These are phyloP conservation scores for Aspergillus oerlinghausenensis DNA, from an alignment of 2,329 filamentous ascomycete genomes.

Conservation along the genomic window DNA sequence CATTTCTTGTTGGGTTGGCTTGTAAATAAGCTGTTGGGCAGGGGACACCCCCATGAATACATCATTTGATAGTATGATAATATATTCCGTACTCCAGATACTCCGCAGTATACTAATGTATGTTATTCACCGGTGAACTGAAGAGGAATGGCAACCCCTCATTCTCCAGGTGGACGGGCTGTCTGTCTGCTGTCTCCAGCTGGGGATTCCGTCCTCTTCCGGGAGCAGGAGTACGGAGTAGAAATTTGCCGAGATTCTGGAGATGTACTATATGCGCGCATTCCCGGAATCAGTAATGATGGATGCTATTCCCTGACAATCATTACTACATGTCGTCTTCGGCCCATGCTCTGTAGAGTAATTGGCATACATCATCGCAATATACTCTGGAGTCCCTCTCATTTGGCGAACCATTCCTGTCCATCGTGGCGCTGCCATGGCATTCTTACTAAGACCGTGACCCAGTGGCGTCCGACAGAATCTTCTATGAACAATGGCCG, in stretches of 20 bases:
- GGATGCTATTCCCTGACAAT: not conserved
- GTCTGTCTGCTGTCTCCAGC: not conserved
- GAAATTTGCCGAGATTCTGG: not conserved
- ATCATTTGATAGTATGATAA: too few relatives aligned
- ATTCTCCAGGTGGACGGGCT: not conserved
- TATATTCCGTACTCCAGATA: not conserved
- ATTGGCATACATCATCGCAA: not conserved
- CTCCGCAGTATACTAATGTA: not conserved
- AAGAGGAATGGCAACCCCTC: not conserved
- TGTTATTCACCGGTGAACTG: not conserved
- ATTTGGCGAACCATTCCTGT: not conserved
- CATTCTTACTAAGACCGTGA: not conserved
- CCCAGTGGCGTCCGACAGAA: not conserved
- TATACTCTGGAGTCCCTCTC: too few relatives aligned
- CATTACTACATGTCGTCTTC: not conserved
- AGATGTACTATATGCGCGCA: too few relatives aligned
- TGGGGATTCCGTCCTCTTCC: not conserved
- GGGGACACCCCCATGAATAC: too few relatives aligned
- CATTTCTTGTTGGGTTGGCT: not conserved
- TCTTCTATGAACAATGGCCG: not conserved
- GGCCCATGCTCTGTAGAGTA: too few relatives aligned
- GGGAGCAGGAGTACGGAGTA: not conserved
- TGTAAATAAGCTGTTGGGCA: too few relatives aligned
- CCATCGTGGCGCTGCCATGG: not conserved
- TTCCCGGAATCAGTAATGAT: not conserved